A percentile compares a stretch with the other conserved stretches of the same genome.
phyloP scores from a whole-genome alignment of 169 alveolate species.

The Cryptosporidium baileyi region DNA sequence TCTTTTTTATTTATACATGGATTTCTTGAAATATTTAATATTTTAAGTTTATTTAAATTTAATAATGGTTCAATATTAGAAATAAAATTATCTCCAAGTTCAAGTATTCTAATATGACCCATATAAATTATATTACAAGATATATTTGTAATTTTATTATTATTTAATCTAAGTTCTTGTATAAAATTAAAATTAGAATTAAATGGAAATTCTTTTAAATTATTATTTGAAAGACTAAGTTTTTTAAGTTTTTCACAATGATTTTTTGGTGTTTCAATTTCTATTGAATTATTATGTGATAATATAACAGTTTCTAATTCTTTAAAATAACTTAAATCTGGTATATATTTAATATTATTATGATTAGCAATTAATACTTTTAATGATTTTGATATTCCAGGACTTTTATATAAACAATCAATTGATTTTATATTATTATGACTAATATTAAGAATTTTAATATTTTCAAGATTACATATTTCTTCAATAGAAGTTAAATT shows the following conservation, averaged over 20 bases:
- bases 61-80: background rate
- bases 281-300: constrained; percentile 21
- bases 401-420: constrained; percentile 11
- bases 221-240: constrained; percentile 35
- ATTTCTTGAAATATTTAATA: constrained; percentile 31
- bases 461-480: constrained; percentile 15
- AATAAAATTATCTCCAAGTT: constrained; percentile 53
- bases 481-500: constrained; percentile 2
- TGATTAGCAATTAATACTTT: constrained; percentile 62
- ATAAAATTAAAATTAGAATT: constrained; percentile 31
- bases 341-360: constrained; percentile 31
- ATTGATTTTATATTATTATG: constrained; percentile 31
- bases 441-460: constrained; percentile 32
- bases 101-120: constrained; percentile 51
- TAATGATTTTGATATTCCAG: constrained; percentile 20
- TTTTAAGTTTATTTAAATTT: background rate
- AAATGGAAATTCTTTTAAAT: constrained; percentile 41
- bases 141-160: constrained; percentile 19
- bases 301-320: constrained; percentile 37
- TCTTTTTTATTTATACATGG: constrained; percentile 10
- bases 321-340: constrained; percentile 44
- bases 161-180: constrained; percentile 35
- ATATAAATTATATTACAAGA: constrained; percentile 16
- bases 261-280: constrained; percentile 24
- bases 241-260: constrained; percentile 29